Evolutionary conservation across 371 early-diverging fungal species (phyloP), one percentile per base, ranked within the genome.

Genomic region (Furculomyces boomerangus): DNA sequence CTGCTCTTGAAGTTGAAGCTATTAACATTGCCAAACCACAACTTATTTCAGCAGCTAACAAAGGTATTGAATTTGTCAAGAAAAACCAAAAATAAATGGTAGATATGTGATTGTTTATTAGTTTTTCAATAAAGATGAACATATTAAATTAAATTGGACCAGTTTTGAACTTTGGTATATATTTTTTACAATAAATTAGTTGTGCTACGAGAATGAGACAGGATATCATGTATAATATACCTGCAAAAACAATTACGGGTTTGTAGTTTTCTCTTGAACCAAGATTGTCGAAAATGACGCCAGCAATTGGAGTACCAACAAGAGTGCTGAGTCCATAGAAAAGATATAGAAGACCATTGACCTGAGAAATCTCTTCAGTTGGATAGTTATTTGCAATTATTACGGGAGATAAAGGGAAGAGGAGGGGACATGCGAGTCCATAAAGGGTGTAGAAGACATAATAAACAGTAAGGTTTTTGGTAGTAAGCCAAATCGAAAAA

Each of bases 11-110:
- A 78, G 73, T 93, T 81, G 80, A 82, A 55, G 80, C 96, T 27
- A 77, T 91, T 59, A 66, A 74, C 46, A 84, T 80, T 66, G 90
- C 89, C 63, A 69, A 93, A 50, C 81, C 86, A 45, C 93, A 96
- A 74, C 82, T 98, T 60, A 83, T 90, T 80, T 78, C 76, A 68
- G 94, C 90, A 86, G 94, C 95, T 65, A 59, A 67, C 66, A 89
- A 89, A 80, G 90, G 88, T 56, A 68, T 74, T 55, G 50, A 66
- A 26, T 86, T 86, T 65, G 83, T 71, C 55, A 57, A 53, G 56
- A 51, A 45, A 20, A 10, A 45, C 10, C n/a, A 39, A 39, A n/a
- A n/a, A n/a, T n/a, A n/a, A n/a, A n/a, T n/a, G n/a, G n/a, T n/a
- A n/a, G n/a, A n/a, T n/a, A n/a, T n/a, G n/a, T n/a, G n/a, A n/a